phyloP scores from a whole-genome alignment of 495 filamentous ascomycete species.

The Neurospora sp. region DNA sequence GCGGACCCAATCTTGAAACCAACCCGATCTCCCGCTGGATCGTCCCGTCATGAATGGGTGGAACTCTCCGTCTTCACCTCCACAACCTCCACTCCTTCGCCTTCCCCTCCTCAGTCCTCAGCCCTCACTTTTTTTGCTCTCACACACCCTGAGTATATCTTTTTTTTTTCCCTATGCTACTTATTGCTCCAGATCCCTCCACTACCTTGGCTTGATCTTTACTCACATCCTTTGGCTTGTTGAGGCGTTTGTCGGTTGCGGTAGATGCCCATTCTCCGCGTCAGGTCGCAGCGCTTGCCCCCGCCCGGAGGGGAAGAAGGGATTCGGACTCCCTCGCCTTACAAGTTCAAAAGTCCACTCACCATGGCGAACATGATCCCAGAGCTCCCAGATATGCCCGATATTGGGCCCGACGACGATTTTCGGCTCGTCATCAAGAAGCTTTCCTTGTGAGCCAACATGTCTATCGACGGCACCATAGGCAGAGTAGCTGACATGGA shows the following conservation, averaged over 20 bases:
- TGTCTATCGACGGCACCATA: not conserved
- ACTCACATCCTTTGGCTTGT: not conserved
- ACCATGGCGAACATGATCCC: constrained; percentile 2
- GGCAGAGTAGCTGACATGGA: not conserved
- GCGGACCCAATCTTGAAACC: no score
- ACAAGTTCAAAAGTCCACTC: constrained; percentile 4
- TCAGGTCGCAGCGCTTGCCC: constrained; percentile 27
- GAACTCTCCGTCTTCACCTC: not conserved
- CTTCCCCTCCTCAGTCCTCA: constrained; percentile 4
- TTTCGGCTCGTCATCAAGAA: constrained; percentile 60
- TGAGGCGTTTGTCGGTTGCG: not conserved
- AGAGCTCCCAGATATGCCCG: constrained; percentile 38
- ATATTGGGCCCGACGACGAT: constrained; percentile 52
- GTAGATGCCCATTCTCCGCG: constrained; percentile 33
- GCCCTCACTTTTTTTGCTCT: not conserved
- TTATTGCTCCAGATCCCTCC: not conserved
- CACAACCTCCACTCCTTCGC: not conserved
- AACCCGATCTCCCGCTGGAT: not conserved
- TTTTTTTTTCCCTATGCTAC: not conserved
- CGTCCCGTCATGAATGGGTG: not conserved
- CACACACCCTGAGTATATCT: not conserved
- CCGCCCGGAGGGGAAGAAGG: constrained; percentile 9
- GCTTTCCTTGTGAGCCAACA: constrained; percentile 46
- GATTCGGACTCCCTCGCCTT: constrained; percentile 19
- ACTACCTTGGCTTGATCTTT: not conserved